phyloP scores from a whole-genome alignment of 208 protist genomes.

The Leishmania major region DNA sequence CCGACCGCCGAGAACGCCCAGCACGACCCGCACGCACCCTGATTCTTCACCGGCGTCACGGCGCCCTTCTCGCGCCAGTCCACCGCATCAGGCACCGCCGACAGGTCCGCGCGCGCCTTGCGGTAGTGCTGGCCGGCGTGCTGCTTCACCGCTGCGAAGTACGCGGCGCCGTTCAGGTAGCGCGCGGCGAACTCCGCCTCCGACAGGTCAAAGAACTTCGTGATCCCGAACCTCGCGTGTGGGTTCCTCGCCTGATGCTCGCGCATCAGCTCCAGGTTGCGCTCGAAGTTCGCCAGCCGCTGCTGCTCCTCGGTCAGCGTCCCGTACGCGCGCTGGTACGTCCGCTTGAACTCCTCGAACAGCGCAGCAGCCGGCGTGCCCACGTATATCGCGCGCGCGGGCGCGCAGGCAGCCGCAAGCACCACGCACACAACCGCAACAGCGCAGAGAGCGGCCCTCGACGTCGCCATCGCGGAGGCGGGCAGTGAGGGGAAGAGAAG shows the following conservation, averaged over 20 bases:
- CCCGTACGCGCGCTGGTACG: conserved; percentile 42
- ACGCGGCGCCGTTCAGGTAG: conserved; percentile 42
- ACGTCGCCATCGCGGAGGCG: conserved; percentile 16
- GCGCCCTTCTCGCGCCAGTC: conserved; percentile 90
- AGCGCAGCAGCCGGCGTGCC: conserved; percentile 17
- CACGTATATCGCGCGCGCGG: conserved; percentile 22
- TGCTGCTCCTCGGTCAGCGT: conserved; percentile 36
- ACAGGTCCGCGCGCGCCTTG: conserved; percentile 6
- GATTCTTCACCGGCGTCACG: conserved; percentile 94
- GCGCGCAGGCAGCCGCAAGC: conserved; percentile 12
- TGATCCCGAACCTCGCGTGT: conserved; percentile 57
- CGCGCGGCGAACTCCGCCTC: conserved; percentile 46
- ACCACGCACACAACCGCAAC: conserved; percentile 30
- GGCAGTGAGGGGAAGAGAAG: not conserved
- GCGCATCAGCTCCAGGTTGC: conserved; percentile 41
- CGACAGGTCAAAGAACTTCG: conserved; percentile 67
- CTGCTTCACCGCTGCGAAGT: conserved; percentile 36
- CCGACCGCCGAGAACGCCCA: conserved; percentile 93
- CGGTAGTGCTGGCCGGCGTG: conserved; percentile 7
- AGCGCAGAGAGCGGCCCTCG: conserved; percentile 16
- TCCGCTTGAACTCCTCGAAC: conserved; percentile 50
- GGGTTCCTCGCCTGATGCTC: conserved; percentile 48
- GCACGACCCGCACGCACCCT: conserved; percentile 94
- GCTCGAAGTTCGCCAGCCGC: conserved; percentile 40
- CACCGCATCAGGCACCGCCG: not conserved